These are phyloP conservation scores for Penicillium sp. DNA, from an alignment of 2,329 filamentous ascomycete genomes.

Conservation along the genomic window DNA sequence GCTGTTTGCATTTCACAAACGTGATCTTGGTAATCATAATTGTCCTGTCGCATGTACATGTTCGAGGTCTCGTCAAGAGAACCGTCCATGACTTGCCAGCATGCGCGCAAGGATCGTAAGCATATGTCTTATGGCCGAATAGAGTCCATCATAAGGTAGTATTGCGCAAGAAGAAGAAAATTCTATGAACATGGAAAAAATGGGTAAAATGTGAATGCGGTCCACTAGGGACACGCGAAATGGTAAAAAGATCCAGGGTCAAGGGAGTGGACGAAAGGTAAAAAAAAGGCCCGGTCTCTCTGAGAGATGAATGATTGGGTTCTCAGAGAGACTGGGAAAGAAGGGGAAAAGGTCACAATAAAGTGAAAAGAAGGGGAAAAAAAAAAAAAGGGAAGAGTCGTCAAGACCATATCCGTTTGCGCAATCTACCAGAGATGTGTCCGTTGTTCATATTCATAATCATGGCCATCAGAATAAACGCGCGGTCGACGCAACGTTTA, in stretches of 20 bases:
- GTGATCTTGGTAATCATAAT: constrained; percentile 6
- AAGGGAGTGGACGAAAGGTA: constrained; percentile 21
- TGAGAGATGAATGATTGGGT: not conserved
- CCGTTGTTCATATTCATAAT: constrained; percentile 4
- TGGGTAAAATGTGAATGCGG: constrained; percentile 9
- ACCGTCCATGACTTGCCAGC: constrained; percentile 1
- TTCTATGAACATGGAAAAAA: constrained; percentile 15
- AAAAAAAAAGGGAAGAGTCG: constrained; percentile 18
- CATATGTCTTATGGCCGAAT: constrained; percentile 1
- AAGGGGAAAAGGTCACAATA: constrained; percentile 14
- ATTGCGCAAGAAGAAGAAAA: constrained; percentile 23
- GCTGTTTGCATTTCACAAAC: not conserved
- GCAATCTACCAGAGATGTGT: constrained; percentile 28
- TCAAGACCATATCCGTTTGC: constrained; percentile 20
- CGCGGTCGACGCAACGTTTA: constrained; percentile 29
- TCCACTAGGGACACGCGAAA: constrained; percentile 23
- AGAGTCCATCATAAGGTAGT: constrained; percentile 19
- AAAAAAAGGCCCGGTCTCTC: constrained; percentile 10
- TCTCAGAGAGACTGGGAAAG: constrained; percentile 15
- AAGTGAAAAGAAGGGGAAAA: constrained; percentile 10
- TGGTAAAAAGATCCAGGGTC: constrained; percentile 3
- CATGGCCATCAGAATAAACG: constrained; percentile 1
- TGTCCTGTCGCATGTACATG: constrained; percentile 4
- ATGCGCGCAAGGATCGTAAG: constrained; percentile 8
- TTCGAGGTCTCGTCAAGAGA: constrained; percentile 11